phyloP scores from a whole-genome alignment of 768 basidiomycete species.

The Asterophora lycoperdoides region DNA sequence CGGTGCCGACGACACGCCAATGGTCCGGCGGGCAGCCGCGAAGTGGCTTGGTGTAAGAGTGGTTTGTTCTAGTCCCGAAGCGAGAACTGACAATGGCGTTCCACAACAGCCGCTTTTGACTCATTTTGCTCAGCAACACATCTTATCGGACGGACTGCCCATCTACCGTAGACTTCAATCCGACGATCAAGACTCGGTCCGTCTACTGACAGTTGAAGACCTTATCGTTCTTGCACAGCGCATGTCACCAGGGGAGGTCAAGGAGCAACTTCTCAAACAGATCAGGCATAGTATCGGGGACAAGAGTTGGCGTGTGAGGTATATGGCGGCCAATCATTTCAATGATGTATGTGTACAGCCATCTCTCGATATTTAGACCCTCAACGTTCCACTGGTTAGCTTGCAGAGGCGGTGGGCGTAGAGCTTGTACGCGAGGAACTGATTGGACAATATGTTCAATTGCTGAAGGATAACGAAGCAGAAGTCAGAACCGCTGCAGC shows the following conservation, averaged over 20 bases:
- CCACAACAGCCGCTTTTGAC: slow-evolving; percentile 65
- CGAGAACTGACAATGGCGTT: background rate
- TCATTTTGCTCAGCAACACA: slow-evolving; percentile 73
- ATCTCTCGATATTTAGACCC: background rate
- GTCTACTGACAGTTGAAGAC: slow-evolving; percentile 92
- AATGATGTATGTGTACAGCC: slow-evolving; percentile 66
- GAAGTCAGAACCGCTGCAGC: slow-evolving; percentile 96
- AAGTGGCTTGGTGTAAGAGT: slow-evolving; percentile 89
- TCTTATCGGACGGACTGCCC: slow-evolving; percentile 83
- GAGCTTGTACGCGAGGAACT: slow-evolving; percentile 93
- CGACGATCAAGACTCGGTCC: slow-evolving; percentile 98
- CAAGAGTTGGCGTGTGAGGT: slow-evolving; percentile 98
- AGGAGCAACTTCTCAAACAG: slow-evolving; percentile 83
- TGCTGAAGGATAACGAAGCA: slow-evolving; percentile 97
- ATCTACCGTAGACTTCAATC: slow-evolving; percentile 91
- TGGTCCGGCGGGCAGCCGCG: slow-evolving; percentile 95
- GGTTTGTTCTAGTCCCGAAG: background rate
- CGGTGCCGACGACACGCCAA: slow-evolving; percentile 93
- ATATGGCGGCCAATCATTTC: slow-evolving; percentile 98
- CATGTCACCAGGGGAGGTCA: slow-evolving; percentile 83
- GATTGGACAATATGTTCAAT: slow-evolving; percentile 86
- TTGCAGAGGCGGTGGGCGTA: slow-evolving; percentile 85
- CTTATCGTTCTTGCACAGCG: slow-evolving; percentile 88
- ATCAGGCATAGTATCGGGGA: slow-evolving; percentile 86
- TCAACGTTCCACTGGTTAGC: slow-evolving; percentile 35